Percentiles rank a stretch among this genome's conserved stretches.
Evolutionary conservation across 352 stramenopile species (phyloP).

Genomic region (Globisporangium nodosum): DNA sequence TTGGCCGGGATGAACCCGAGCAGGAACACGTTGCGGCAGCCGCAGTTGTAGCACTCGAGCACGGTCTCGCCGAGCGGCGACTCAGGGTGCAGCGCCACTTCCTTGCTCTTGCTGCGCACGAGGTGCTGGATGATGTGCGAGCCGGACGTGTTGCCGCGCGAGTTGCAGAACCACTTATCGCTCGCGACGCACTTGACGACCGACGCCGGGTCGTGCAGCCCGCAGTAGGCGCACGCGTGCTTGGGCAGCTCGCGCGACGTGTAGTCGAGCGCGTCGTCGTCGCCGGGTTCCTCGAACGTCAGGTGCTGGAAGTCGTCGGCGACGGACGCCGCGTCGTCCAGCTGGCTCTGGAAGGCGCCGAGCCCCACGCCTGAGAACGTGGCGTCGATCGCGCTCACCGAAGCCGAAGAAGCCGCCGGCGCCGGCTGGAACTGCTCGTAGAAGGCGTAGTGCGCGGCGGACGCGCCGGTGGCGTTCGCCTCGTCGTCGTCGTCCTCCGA

Average conservation of each 20-base stretch:
- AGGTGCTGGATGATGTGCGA: conserved; percentile 99
- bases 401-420: background rate
- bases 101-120: conserved; percentile 91
- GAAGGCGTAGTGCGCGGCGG: conserved; percentile 34
- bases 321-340: conserved; percentile 23
- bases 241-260: conserved; percentile 72
- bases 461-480: background rate
- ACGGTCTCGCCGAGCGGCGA: conserved; percentile 96
- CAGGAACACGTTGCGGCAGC: conserved; percentile 97
- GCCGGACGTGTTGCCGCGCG: conserved; percentile 88
- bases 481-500: conserved; percentile 21
- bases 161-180: conserved; percentile 99
- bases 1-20: conserved; percentile 98
- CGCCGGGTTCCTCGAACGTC: conserved; percentile 64
- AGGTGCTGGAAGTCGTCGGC: conserved; percentile 52
- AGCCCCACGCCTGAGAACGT: conserved; percentile 5
- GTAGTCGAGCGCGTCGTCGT: conserved; percentile 70
- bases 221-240: conserved; percentile 96
- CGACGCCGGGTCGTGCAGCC: conserved; percentile 93
- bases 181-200: conserved; percentile 96
- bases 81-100: conserved; percentile 91
- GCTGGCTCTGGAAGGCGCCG: conserved; percentile 30
- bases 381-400: background rate
- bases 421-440: conserved; percentile 56
- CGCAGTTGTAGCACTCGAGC: conserved; percentile 99